Evolutionary conservation across 768 basidiomycete species (phyloP).

Genomic region (Termitomyces sp.): DNA sequence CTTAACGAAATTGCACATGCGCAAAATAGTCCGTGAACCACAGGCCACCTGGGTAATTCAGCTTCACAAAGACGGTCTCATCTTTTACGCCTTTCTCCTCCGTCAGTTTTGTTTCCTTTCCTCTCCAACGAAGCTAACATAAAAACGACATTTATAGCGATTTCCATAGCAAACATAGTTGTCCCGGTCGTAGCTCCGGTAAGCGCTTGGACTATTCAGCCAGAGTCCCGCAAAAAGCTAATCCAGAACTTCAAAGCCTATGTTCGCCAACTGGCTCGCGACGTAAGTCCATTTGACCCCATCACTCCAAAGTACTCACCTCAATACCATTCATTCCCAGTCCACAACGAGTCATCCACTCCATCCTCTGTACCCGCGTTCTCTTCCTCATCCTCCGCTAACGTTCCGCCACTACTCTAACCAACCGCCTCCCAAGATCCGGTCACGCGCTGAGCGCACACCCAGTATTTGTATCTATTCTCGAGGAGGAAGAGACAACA

Average conservation of each 20-base stretch:
- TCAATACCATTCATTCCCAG: constrained; percentile 12
- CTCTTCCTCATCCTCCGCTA: constrained; percentile 36
- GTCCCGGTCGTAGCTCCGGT: constrained; percentile 36
- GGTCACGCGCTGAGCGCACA: neutral
- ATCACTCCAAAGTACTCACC: neutral
- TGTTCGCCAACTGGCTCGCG: constrained; percentile 39
- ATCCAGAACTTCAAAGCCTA: constrained; percentile 17
- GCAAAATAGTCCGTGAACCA: constrained; percentile 28
- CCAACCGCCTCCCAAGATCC: constrained; percentile 10
- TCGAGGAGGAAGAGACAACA: constrained; percentile 16
- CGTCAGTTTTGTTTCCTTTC: constrained; percentile 20
- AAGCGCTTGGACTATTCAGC: neutral
- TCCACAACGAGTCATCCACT: constrained; percentile 42
- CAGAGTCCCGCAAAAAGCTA: neutral
- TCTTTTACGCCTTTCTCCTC: constrained; percentile 39
- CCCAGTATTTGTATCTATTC: constrained; percentile 19
- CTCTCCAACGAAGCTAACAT: neutral
- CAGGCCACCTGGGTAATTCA: constrained; percentile 31
- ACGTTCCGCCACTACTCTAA: constrained; percentile 18
- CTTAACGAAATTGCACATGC: neutral
- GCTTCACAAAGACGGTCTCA: constrained; percentile 37
- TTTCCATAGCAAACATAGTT: constrained; percentile 37
- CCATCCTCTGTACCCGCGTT: constrained; percentile 37
- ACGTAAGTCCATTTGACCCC: constrained; percentile 23
- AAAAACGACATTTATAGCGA: constrained; percentile 15